Percentiles rank a stretch among this genome's conserved stretches.
Evolutionary conservation across 1,284 basidiomycete genomes (phyloP).

Genomic region (Apiotrichum siamense): DNA sequence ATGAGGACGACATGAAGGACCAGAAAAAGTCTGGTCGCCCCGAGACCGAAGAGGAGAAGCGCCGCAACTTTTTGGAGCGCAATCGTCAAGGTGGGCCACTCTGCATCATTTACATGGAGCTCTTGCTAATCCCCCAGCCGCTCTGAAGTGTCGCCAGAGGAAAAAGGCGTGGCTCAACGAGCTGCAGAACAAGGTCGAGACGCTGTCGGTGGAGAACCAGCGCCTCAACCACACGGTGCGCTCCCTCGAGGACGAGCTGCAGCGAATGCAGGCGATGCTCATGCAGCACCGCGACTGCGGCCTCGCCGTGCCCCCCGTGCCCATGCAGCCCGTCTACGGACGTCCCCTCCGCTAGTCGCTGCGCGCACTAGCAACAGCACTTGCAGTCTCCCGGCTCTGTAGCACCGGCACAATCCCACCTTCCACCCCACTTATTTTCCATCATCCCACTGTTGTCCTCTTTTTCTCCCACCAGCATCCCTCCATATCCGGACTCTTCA

Average conservation of each 20-base stretch:
- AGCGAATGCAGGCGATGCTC: slow-evolving; percentile 51
- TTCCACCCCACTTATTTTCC: neutral
- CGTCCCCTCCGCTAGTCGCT: slow-evolving; percentile 19
- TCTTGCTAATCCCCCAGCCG: slow-evolving; percentile 56
- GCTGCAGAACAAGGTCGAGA: slow-evolving; percentile 89
- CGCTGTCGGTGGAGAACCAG: slow-evolving; percentile 84
- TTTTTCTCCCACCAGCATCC: neutral
- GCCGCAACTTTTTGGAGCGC: slow-evolving; percentile 86
- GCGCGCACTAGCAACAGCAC: no score
- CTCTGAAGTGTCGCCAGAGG: slow-evolving; percentile 94
- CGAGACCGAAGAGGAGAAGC: slow-evolving; percentile 93
- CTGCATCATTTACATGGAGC: neutral
- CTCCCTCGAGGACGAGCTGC: slow-evolving; percentile 55
- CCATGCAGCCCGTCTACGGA: slow-evolving; percentile 9
- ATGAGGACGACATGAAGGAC: slow-evolving; percentile 37
- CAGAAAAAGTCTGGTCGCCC: slow-evolving; percentile 54
- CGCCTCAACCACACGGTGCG: slow-evolving; percentile 59
- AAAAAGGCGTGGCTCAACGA: slow-evolving; percentile 97
- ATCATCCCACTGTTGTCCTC: neutral
- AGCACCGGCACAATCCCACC: neutral
- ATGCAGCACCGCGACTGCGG: slow-evolving; percentile 46
- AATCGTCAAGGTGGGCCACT: slow-evolving; percentile 74
- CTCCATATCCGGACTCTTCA: neutral
- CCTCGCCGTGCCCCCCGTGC: slow-evolving; percentile 25
- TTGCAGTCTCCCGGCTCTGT: no score